A percentile compares a stretch with the other conserved stretches of the same genome.
Evolutionary conservation across 106 monocot genomes (phyloP).

Genomic region (Allium cepa): DNA sequence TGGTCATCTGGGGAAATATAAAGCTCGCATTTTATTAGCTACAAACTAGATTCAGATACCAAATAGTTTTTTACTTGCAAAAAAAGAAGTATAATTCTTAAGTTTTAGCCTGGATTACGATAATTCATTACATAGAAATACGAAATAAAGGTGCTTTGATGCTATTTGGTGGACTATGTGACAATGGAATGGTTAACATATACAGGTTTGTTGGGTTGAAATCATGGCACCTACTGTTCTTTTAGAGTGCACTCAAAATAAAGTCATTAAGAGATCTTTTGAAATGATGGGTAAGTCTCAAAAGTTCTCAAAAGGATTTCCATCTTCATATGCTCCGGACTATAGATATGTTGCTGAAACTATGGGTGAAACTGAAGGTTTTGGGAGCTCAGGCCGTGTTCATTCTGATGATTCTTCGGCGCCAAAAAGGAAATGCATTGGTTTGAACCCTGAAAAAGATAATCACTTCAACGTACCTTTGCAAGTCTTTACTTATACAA

Average conservation of each 20-base stretch:
- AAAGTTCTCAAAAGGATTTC: conserved; percentile 26
- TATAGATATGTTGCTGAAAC: conserved; percentile 42
- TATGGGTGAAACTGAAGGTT: conserved; percentile 50
- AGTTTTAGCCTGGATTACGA: background rate
- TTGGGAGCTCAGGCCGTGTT: conserved; percentile 42
- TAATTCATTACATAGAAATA: background rate
- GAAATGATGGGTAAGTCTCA: conserved; percentile 49
- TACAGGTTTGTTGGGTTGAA: conserved; percentile 10
- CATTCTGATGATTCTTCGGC: conserved; percentile 56
- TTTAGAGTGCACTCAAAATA: conserved; percentile 25
- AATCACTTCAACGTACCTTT: conserved; percentile 40
- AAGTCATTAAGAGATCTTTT: conserved; percentile 18
- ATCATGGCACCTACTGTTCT: conserved; percentile 41
- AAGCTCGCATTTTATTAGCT: background rate
- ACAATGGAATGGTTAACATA: conserved; percentile 7
- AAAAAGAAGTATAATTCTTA: background rate
- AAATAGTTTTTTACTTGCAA: background rate
- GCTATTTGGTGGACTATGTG: conserved; percentile 1
- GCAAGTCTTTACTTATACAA: conserved; percentile 37
- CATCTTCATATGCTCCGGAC: conserved; percentile 36
- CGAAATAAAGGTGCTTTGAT: background rate
- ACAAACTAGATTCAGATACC: background rate
- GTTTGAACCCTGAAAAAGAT: conserved; percentile 34
- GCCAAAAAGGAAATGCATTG: conserved; percentile 70
- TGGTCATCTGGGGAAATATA: too few species aligned